A percentile compares a stretch with the other conserved stretches of the same genome.
phyloP scores from a whole-genome alignment of 106 monocot genomes.

The Vanilla planifolia region DNA sequence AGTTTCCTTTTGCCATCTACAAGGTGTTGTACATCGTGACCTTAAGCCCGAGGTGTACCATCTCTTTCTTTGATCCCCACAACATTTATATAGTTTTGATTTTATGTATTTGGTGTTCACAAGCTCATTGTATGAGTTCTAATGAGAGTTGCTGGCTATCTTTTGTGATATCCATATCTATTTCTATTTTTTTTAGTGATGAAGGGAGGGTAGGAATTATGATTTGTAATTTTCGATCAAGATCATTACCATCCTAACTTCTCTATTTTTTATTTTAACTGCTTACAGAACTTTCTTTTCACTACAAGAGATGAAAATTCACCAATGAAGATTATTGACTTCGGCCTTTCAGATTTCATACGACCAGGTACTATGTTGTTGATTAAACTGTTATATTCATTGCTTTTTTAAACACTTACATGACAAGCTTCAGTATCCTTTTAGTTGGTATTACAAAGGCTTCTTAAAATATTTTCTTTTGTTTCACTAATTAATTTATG shows the following conservation, averaged over 20 bases:
- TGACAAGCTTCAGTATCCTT: too few relatives aligned
- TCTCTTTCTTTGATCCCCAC: background rate
- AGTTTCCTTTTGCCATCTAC: slow-evolving; percentile 95
- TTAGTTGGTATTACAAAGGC: too few relatives aligned
- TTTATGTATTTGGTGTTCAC: background rate
- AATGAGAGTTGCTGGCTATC: background rate
- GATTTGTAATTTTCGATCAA: too few relatives aligned
- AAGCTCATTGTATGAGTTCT: background rate
- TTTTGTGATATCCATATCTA: background rate
- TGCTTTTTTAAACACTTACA: too few relatives aligned
- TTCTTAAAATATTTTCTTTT: too few relatives aligned
- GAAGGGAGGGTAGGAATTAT: too few relatives aligned
- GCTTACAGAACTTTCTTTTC: slow-evolving; percentile 39
- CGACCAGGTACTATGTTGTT: slow-evolving; percentile 22
- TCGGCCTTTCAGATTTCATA: slow-evolving; percentile 35
- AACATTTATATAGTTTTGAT: background rate
- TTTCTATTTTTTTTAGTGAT: background rate
- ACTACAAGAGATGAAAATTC: slow-evolving; percentile 24
- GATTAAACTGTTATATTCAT: background rate
- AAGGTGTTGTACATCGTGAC: slow-evolving; percentile 99
- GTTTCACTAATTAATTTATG: too few relatives aligned
- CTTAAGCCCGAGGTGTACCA: slow-evolving; percentile 83
- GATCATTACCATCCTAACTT: too few relatives aligned
- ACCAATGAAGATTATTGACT: slow-evolving; percentile 39
- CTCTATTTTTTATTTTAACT: background rate